Percentiles rank a stretch among this genome's conserved stretches.
These are phyloP conservation scores for Singerocomus inundabilis DNA, from an alignment of 1,284 basidiomycete genomes.

Conservation along the genomic window DNA sequence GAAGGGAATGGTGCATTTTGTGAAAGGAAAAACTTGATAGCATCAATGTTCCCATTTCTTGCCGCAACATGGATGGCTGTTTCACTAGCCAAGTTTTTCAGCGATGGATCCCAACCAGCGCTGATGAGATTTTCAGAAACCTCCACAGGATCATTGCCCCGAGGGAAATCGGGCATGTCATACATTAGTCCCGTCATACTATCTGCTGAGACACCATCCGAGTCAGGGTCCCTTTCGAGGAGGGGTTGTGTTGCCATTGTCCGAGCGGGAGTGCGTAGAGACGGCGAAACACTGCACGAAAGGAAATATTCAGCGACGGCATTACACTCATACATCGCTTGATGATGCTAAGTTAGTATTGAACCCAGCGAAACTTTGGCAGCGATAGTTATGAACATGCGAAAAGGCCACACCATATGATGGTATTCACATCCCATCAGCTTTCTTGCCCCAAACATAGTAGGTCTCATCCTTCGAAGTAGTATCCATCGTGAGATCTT, in stretches of 20 bases:
- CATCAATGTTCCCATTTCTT: background rate
- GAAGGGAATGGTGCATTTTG: background rate
- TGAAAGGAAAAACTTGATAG: constrained; percentile 6
- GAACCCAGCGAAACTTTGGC: constrained; percentile 15
- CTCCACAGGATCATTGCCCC: accelerated
- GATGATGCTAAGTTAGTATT: constrained; percentile 8
- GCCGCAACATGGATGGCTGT: constrained; percentile 4
- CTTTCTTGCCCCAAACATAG: background rate
- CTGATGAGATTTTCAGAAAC: background rate
- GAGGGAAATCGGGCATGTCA: constrained; percentile 7
- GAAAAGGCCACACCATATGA: background rate
- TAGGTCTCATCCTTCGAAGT: constrained; percentile 1
- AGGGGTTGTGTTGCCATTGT: no score
- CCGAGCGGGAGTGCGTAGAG: no score
- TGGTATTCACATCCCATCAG: background rate
- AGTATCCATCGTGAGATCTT: no score
- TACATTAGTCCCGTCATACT: no score
- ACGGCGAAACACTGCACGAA: background rate
- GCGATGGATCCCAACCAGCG: constrained; percentile 7
- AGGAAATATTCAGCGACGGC: background rate
- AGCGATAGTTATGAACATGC: background rate
- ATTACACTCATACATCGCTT: background rate
- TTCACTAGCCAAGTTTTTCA: background rate
- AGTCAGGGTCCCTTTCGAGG: no score
- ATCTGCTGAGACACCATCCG: no score